These are phyloP conservation scores for Botryosphaeria dothidea DNA, from an alignment of 2,329 filamentous ascomycete species.

Conservation along the genomic window DNA sequence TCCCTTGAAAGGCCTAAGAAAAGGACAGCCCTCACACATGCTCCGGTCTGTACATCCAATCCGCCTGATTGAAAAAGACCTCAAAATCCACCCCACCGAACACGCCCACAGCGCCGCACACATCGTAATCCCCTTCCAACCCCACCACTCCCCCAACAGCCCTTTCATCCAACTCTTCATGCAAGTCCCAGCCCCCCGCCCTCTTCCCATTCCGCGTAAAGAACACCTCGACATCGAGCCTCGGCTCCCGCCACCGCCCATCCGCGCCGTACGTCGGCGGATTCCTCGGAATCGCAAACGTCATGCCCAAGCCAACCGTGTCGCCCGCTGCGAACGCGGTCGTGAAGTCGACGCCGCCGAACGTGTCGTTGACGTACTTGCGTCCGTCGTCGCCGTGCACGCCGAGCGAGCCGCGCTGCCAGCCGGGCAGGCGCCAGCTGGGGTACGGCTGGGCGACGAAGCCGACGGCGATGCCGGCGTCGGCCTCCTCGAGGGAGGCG, in stretches of 20 bases:
- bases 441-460: slow-evolving; percentile 76
- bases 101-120: slow-evolving; percentile 70
- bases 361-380: slow-evolving; percentile 72
- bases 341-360: slow-evolving; percentile 71
- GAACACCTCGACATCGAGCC: slow-evolving; percentile 62
- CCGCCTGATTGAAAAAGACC: slow-evolving; percentile 60
- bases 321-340: slow-evolving; percentile 64
- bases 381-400: slow-evolving; percentile 82
- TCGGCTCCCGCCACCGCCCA: slow-evolving; percentile 22
- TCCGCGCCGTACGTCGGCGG: slow-evolving; percentile 35
- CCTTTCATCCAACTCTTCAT: slow-evolving; percentile 70
- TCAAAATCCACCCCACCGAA: slow-evolving; percentile 71
- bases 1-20: too few species aligned
- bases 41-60: slow-evolving; percentile 53
- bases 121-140: slow-evolving; percentile 69
- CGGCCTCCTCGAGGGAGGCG: slow-evolving; percentile 37
- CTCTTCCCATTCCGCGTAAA: slow-evolving; percentile 67
- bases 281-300: slow-evolving; percentile 47
- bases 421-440: slow-evolving; percentile 74
- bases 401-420: slow-evolving; percentile 73
- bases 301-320: slow-evolving; percentile 72
- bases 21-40: too few species aligned
- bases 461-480: slow-evolving; percentile 66
- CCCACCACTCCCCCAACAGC: slow-evolving; percentile 64
- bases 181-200: slow-evolving; percentile 67